phyloP scores from a whole-genome alignment of 805 yeast genomes.

The Myxozyma kluyveri region DNA sequence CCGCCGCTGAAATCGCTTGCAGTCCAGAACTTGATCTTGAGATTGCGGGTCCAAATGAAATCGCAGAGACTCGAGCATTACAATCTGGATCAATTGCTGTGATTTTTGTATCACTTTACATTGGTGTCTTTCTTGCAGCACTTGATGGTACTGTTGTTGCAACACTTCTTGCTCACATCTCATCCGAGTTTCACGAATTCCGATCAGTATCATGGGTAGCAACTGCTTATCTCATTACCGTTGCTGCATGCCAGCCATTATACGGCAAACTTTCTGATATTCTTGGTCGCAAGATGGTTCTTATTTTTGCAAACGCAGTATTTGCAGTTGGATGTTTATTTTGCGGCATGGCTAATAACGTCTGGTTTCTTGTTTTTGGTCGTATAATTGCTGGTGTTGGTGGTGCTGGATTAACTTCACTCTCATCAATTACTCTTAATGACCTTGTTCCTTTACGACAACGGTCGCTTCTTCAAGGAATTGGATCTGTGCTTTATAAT shows the following conservation, averaged over 20 bases:
- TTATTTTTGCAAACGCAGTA: conserved; percentile 44
- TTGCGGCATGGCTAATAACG: conserved; percentile 43
- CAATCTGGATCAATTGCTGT: conserved; percentile 35
- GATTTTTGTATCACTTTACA: conserved; percentile 44
- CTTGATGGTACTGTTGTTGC: conserved; percentile 55
- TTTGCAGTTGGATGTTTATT: conserved; percentile 53
- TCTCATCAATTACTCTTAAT: conserved; percentile 64
- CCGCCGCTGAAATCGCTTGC: conserved; percentile 15
- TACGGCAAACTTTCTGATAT: conserved; percentile 73
- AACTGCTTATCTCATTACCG: conserved; percentile 66
- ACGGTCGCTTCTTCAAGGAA: conserved; percentile 69
- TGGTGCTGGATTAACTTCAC: conserved; percentile 68
- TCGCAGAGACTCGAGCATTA: not conserved
- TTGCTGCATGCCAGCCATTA: conserved; percentile 73
- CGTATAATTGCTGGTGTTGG: conserved; percentile 75
- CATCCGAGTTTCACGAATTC: conserved; percentile 57
- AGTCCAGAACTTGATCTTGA: not conserved
- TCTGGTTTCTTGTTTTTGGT: conserved; percentile 30
- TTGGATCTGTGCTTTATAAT: conserved; percentile 63
- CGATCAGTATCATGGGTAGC: conserved; percentile 67
- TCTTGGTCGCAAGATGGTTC: conserved; percentile 42
- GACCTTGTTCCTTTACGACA: conserved; percentile 66
- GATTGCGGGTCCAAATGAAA: not conserved
- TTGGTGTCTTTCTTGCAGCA: conserved; percentile 50
- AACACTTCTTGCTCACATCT: conserved; percentile 54